A percentile compares a stretch with the other conserved stretches of the same genome.
phyloP scores from a whole-genome alignment of 2,329 filamentous ascomycete genomes.

The Zymoseptoria ardabiliae region DNA sequence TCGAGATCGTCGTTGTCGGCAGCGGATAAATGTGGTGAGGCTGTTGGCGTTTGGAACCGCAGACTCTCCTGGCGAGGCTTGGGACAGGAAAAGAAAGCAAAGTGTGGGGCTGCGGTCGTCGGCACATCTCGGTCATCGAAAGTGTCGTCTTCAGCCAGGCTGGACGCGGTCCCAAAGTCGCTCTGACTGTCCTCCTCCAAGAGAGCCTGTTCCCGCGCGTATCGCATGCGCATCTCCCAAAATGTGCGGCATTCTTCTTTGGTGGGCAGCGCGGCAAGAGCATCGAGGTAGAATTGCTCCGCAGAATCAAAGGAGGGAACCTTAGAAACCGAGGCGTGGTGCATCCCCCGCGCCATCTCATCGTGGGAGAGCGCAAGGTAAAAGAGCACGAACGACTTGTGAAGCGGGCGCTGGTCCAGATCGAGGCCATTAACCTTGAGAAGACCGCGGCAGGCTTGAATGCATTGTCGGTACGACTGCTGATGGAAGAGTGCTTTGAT shows the following conservation, averaged over 20 bases:
- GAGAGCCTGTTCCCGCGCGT: constrained; percentile 1
- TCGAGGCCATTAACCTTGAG: constrained; percentile 9
- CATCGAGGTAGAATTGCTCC: constrained; percentile 32
- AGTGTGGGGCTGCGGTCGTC: neutral
- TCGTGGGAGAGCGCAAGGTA: constrained; percentile 43
- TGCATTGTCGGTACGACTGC: constrained; percentile 26
- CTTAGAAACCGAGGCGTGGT: constrained; percentile 41
- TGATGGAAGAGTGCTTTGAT: constrained; percentile 27
- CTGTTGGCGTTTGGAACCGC: constrained; percentile 8
- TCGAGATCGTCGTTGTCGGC: constrained; percentile 21
- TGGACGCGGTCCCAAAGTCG: neutral
- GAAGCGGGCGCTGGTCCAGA: constrained; percentile 13
- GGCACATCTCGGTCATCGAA: neutral
- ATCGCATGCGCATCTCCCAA: neutral
- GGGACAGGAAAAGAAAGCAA: neutral
- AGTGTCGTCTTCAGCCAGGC: neutral
- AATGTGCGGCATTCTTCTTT: neutral
- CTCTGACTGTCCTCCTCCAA: constrained; percentile 1
- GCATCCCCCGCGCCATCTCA: constrained; percentile 39
- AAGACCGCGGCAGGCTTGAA: constrained; percentile 24
- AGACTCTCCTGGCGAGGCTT: constrained; percentile 2
- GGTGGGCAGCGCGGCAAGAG: constrained; percentile 21
- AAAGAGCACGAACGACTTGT: constrained; percentile 36
- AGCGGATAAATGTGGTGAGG: constrained; percentile 2
- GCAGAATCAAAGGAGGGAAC: constrained; percentile 35